Conservation (phyloP, 805 yeast species). For the Hanseniaspora taiwanica region DNA sequence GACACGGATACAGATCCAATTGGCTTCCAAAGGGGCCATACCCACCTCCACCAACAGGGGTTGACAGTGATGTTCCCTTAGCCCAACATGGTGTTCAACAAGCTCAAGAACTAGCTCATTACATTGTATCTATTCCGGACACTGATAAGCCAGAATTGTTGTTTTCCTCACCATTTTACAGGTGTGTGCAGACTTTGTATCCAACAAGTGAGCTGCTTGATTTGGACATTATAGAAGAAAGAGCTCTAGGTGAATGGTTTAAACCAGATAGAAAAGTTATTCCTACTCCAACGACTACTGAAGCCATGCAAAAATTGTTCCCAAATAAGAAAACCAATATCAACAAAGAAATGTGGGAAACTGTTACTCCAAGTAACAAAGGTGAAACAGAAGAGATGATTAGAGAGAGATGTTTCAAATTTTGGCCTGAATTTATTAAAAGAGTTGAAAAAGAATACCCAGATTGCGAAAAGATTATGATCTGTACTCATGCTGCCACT, state of each 20-base stretch:
- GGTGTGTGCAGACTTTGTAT: constrained; percentile 72
- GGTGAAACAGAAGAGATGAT: constrained; percentile 76
- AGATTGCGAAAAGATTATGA: constrained; percentile 42
- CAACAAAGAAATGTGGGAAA: constrained; percentile 35
- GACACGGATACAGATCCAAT: constrained; percentile 86
- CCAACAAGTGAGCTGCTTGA: constrained; percentile 53
- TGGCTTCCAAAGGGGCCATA: constrained; percentile 64
- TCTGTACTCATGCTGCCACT: constrained; percentile 91
- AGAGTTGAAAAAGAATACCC: constrained; percentile 46
- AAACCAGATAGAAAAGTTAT: constrained; percentile 51
- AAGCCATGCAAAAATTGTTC: constrained; percentile 40
- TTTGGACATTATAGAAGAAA: constrained; percentile 51
- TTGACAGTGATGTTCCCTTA: constrained; percentile 77
- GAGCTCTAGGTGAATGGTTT: constrained; percentile 91
- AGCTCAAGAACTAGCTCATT: constrained; percentile 64
- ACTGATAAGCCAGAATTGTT: constrained; percentile 56
- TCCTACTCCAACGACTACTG: constrained; percentile 53
- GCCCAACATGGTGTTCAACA: constrained; percentile 84
- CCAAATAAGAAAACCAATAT: constrained; percentile 24
- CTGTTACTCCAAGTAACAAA: constrained; percentile 41
- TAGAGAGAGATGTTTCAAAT: constrained; percentile 41
- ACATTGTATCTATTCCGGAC: constrained; percentile 28
- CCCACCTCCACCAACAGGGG: constrained; percentile 75
- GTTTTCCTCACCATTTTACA: constrained; percentile 72
- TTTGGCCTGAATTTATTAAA: constrained; percentile 45